Percentiles rank a stretch among this genome's conserved stretches.
Conservation (phyloP, 352 stramenopile genomes). For the Phytopythium sindhum region DNA sequence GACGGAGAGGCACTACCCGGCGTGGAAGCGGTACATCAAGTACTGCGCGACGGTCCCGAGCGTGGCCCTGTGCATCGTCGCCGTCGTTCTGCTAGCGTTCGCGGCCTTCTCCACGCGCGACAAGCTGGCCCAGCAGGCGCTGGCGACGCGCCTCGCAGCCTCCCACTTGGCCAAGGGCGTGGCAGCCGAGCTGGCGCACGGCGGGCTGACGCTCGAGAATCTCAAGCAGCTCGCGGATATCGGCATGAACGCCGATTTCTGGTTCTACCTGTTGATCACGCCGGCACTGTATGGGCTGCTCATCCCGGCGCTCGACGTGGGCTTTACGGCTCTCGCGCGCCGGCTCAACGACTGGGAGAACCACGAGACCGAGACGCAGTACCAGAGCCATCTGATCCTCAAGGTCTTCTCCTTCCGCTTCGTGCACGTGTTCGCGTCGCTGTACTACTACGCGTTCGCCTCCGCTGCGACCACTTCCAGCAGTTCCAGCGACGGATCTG, state of each 20-base stretch:
- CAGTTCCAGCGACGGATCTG: conserved; percentile 2
- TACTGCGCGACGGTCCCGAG: conserved; percentile 68
- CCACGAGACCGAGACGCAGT: conserved; percentile 80
- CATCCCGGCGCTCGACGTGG: conserved; percentile 72
- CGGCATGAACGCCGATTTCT: conserved; percentile 75
- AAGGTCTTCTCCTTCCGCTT: conserved; percentile 99
- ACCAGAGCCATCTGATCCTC: conserved; percentile 93
- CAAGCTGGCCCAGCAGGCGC: conserved; percentile 53
- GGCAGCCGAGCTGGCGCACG: conserved; percentile 26
- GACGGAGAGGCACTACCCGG: conserved; percentile 42
- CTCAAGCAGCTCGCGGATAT: conserved; percentile 47
- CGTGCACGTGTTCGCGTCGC: conserved; percentile 94
- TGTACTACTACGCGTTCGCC: conserved; percentile 96
- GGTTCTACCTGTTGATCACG: conserved; percentile 83
- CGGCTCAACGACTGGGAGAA: conserved; percentile 94
- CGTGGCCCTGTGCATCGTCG: conserved; percentile 51
- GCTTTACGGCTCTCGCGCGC: conserved; percentile 85
- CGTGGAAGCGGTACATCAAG: conserved; percentile 74
- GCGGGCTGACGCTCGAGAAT: conserved; percentile 56
- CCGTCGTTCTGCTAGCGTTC: conserved; percentile 57
- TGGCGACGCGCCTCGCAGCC: conserved; percentile 42
- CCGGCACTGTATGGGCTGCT: conserved; percentile 84
- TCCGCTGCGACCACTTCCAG: conserved; percentile 6
- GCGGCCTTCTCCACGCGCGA: conserved; percentile 77
- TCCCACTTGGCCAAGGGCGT: conserved; percentile 47